Evolutionary conservation across 495 filamentous ascomycete genomes (phyloP).

Genomic region (Tetracladium setigerum): DNA sequence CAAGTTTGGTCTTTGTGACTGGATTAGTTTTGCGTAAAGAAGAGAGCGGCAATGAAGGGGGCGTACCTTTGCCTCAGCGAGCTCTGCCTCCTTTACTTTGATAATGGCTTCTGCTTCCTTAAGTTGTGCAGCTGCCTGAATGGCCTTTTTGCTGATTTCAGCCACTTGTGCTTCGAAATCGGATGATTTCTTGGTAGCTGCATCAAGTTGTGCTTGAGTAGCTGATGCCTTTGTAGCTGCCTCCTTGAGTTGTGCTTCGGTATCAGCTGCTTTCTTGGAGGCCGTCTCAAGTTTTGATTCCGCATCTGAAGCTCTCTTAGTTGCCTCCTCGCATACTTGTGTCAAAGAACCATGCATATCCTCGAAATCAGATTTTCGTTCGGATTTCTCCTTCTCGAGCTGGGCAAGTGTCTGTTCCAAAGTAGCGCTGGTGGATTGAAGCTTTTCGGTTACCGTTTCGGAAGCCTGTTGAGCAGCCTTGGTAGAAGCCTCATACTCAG

Average conservation of each 20-base stretch:
- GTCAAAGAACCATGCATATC: constrained; percentile 46
- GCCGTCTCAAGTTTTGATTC: constrained; percentile 16
- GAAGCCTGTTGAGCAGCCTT: constrained; percentile 17
- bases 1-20: constrained; percentile 12
- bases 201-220: not conserved
- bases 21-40: not conserved
- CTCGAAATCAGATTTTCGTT: constrained; percentile 44
- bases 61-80: constrained; percentile 44
- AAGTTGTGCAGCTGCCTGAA: not conserved
- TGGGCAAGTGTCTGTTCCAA: constrained; percentile 28
- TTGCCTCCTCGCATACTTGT: constrained; percentile 38
- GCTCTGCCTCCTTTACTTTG: constrained; percentile 40
- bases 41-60: not conserved
- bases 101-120: constrained; percentile 19
- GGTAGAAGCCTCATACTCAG: constrained; percentile 16
- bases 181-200: too few species aligned
- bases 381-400: constrained; percentile 25
- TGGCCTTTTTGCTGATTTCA: not conserved
- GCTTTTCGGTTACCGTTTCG: constrained; percentile 18
- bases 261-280: not conserved
- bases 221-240: constrained; percentile 17
- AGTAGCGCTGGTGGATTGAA: constrained; percentile 26
- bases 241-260: not conserved
- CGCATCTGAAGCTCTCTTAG: constrained; percentile 20
- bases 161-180: not conserved